These are phyloP conservation scores for Scheffersomyces cryptocercus DNA, from an alignment of 1,139 yeast species.

Conservation along the genomic window DNA sequence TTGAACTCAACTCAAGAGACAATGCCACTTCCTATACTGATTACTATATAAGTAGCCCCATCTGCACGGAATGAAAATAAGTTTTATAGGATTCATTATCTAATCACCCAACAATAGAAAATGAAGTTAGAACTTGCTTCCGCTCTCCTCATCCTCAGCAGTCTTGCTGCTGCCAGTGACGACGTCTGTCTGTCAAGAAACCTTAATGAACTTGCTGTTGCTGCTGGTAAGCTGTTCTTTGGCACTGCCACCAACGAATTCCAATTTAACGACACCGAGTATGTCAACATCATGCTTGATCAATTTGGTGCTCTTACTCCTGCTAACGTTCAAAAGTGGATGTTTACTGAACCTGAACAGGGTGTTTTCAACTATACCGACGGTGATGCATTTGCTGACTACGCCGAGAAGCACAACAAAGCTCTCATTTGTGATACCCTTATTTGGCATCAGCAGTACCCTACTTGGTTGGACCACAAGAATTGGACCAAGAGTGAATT, in stretches of 20 bases:
- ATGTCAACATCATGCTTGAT: background rate
- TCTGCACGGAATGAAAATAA: no score
- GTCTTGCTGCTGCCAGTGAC: background rate
- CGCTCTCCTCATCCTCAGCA: background rate
- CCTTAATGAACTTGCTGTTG: background rate
- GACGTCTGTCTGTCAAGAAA: background rate
- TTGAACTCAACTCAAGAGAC: no score
- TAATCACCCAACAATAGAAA: no score
- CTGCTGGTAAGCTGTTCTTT: background rate
- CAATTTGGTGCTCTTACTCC: background rate
- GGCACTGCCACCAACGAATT: background rate
- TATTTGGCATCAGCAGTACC: constrained; percentile 1
- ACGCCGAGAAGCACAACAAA: background rate
- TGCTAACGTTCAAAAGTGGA: constrained; percentile 1
- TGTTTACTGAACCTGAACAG: background rate
- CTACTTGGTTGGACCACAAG: background rate
- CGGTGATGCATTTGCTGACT: constrained; percentile 1
- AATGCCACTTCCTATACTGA: no score
- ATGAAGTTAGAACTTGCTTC: background rate
- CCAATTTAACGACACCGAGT: background rate
- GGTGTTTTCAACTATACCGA: constrained; percentile 1
- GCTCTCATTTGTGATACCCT: background rate
- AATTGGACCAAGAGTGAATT: background rate
- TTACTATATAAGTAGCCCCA: no score
- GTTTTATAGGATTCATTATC: no score